A percentile compares a stretch with the other conserved stretches of the same genome.
Evolutionary conservation across 169 alveolate genomes (phyloP).

Genomic region (Sarcocystis neurona): DNA sequence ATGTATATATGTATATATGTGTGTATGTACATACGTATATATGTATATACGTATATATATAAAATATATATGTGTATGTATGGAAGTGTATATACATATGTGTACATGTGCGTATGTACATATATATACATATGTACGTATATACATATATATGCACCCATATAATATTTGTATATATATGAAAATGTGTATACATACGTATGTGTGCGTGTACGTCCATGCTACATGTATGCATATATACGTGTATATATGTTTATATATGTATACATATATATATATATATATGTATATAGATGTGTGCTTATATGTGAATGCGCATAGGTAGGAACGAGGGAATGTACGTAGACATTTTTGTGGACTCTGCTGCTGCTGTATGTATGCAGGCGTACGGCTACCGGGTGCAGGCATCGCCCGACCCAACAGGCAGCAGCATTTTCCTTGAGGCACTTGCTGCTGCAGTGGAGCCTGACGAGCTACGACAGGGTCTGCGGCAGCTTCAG

Average conservation of each 20-base stretch:
- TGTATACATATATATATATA: background rate
- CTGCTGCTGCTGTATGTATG: no score
- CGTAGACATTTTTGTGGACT: background rate
- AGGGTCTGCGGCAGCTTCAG: background rate
- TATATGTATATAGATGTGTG: background rate
- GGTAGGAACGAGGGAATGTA: background rate
- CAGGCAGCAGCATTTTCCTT: background rate
- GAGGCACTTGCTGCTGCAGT: background rate
- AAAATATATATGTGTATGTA: background rate
- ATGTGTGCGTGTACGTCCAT: no score
- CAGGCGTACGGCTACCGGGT: constrained; percentile 12
- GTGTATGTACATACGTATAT: background rate
- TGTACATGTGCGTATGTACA: background rate
- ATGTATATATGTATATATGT: background rate
- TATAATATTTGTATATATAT: no score
- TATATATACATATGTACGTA: no score
- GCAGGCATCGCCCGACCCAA: background rate
- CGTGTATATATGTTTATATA: background rate
- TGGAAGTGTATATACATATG: background rate
- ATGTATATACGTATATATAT: no score
- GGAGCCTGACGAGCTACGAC: background rate
- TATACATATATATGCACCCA: no score
- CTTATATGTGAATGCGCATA: background rate
- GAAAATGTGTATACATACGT: background rate
- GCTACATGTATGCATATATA: background rate